Conservation (phyloP, 108 stramenopile genomes). For the Craspedostauros australis region DNA sequence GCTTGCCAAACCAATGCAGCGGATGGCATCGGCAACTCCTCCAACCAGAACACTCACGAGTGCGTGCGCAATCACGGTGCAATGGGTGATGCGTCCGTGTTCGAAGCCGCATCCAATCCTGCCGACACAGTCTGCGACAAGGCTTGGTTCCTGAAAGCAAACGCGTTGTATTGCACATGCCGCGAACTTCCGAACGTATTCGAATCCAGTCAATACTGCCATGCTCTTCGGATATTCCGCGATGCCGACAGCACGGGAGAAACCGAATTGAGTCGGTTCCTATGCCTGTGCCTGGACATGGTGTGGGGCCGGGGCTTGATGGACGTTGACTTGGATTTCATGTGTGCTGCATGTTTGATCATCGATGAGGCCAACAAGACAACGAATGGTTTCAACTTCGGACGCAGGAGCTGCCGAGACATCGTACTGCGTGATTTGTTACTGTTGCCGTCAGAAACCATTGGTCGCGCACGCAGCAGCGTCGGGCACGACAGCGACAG, state of each 20-base stretch:
- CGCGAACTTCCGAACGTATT: neutral
- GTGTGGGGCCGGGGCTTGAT: slow-evolving; percentile 24
- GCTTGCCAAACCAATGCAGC: neutral
- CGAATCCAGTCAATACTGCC: neutral
- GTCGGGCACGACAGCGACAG: no score
- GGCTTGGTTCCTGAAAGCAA: neutral
- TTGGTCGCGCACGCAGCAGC: no score
- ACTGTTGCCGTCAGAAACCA: no score
- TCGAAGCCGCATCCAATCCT: neutral
- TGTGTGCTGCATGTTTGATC: no score
- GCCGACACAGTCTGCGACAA: neutral
- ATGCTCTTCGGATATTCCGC: neutral
- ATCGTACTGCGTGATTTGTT: neutral
- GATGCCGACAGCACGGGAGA: no score
- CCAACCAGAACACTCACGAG: no score
- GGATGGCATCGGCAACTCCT: neutral
- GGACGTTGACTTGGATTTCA: slow-evolving; percentile 12
- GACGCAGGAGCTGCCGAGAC: neutral
- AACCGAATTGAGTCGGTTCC: no score
- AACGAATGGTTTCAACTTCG: slow-evolving; percentile 12
- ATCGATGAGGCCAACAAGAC: no score
- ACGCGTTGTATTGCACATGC: neutral
- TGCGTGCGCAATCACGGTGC: neutral
- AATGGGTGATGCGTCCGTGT: no score
- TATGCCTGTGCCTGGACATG: slow-evolving; percentile 21